phyloP scores from a whole-genome alignment of 345 rosid species.

The Eucalyptus urophylla region DNA sequence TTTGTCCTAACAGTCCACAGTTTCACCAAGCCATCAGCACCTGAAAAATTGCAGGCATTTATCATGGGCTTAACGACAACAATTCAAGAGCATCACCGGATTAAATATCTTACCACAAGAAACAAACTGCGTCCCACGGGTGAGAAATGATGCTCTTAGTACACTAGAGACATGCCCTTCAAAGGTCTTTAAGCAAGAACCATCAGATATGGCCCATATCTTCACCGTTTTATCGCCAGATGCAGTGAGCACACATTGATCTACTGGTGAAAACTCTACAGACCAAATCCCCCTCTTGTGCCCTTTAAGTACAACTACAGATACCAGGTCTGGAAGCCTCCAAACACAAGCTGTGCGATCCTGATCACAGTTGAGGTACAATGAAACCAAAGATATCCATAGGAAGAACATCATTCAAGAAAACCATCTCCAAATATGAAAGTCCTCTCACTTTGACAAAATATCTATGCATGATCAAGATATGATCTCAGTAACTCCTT shows the following conservation, averaged over 20 bases:
- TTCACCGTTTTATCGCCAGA: conserved; percentile 91
- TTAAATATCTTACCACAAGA: conserved; percentile 58
- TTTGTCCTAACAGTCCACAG: conserved; percentile 79
- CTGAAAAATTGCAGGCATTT: conserved; percentile 18
- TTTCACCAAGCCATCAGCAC: conserved; percentile 95
- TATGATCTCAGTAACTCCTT: background rate
- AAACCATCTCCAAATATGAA: background rate
- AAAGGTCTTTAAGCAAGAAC: conserved; percentile 91
- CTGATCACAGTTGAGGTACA: conserved; percentile 14
- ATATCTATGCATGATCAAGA: background rate
- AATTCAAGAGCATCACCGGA: background rate
- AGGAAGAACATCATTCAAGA: background rate
- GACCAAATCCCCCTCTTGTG: conserved; percentile 96
- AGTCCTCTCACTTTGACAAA: background rate
- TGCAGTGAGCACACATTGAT: conserved; percentile 91
- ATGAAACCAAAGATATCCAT: background rate
- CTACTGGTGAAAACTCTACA: conserved; percentile 94
- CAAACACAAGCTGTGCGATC: conserved; percentile 95
- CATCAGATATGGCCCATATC: conserved; percentile 88
- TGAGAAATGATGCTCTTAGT: conserved; percentile 73
- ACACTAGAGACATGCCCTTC: conserved; percentile 97
- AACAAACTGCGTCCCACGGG: conserved; percentile 85
- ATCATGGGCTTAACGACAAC: background rate
- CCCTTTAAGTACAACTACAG: conserved; percentile 69
- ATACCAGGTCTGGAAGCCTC: conserved; percentile 85